A percentile compares a stretch with the other conserved stretches of the same genome.
Evolutionary conservation across 345 rosid genomes (phyloP).

Genomic region (Tarenaya hassleriana): DNA sequence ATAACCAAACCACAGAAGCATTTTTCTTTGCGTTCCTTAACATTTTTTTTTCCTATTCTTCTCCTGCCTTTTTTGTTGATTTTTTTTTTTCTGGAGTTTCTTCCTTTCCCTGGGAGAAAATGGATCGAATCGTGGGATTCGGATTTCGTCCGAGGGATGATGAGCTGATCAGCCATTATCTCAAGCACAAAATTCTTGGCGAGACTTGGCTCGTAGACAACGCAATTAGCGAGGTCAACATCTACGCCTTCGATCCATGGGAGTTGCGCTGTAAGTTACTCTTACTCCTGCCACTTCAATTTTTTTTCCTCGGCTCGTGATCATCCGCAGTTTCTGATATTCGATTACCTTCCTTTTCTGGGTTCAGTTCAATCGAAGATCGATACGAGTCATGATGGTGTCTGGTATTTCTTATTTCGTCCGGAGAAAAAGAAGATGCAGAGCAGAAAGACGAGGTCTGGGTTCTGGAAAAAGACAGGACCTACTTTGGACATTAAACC

Average conservation of each 20-base stretch:
- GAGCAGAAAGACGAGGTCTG: slow-evolving; percentile 27
- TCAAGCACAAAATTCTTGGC: slow-evolving; percentile 31
- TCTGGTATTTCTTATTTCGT: slow-evolving; percentile 38
- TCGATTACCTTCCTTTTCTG: neutral
- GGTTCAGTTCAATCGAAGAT: slow-evolving; percentile 15
- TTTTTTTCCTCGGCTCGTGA: neutral
- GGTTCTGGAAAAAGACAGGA: slow-evolving; percentile 56
- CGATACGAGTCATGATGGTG: slow-evolving; percentile 22
- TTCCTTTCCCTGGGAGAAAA: too few relatives aligned
- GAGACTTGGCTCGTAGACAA: slow-evolving; percentile 6
- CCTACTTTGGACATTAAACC: slow-evolving; percentile 16
- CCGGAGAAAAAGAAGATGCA: slow-evolving; percentile 23
- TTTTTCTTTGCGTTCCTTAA: neutral
- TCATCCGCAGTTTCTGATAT: neutral
- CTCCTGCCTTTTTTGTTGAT: too few relatives aligned
- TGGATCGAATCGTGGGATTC: slow-evolving; percentile 25
- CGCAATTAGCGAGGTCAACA: slow-evolving; percentile 32
- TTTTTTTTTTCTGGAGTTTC: neutral
- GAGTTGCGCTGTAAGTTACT: slow-evolving; percentile 37
- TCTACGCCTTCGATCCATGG: slow-evolving; percentile 43
- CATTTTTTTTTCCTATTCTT: neutral
- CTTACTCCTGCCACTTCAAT: too few relatives aligned
- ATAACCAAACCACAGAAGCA: neutral
- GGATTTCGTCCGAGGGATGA: slow-evolving; percentile 43
- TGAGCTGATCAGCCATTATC: slow-evolving; percentile 32